phyloP scores from a whole-genome alignment of 2,329 filamentous ascomycete species.

The Aureobasidium sp. region DNA sequence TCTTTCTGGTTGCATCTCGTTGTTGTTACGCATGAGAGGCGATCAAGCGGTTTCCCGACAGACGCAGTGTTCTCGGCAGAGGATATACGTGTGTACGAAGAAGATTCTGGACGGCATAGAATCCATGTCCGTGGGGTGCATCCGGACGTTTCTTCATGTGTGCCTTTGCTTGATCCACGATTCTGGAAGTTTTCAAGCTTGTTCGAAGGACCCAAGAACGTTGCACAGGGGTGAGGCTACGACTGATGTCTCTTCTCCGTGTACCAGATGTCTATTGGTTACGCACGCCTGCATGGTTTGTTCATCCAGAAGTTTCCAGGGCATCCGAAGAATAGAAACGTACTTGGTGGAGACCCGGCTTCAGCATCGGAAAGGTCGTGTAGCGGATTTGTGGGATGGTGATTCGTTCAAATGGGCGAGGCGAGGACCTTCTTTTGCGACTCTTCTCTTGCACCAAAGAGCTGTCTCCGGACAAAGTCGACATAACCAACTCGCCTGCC shows the following conservation, averaged over 20 bases:
- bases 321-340: too few species aligned
- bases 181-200: background rate
- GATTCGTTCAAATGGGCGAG: background rate
- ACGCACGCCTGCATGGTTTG: background rate
- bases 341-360: too few species aligned
- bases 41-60: too few species aligned
- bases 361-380: background rate
- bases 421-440: background rate
- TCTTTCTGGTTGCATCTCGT: too few species aligned
- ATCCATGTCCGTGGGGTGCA: too few species aligned
- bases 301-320: too few species aligned
- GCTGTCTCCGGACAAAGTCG: conserved; percentile 42
- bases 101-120: background rate
- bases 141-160: too few species aligned
- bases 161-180: background rate
- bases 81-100: background rate
- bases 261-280: background rate
- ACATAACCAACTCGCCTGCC: conserved; percentile 69
- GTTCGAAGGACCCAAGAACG: too few species aligned
- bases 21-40: too few species aligned
- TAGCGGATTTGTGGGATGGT: background rate
- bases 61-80: background rate
- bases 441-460: conserved; percentile 16
- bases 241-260: background rate
- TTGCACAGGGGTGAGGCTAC: too few species aligned